These are phyloP conservation scores for Colletotrichum cuscutae DNA, from an alignment of 2,329 filamentous ascomycete species.

Conservation along the genomic window DNA sequence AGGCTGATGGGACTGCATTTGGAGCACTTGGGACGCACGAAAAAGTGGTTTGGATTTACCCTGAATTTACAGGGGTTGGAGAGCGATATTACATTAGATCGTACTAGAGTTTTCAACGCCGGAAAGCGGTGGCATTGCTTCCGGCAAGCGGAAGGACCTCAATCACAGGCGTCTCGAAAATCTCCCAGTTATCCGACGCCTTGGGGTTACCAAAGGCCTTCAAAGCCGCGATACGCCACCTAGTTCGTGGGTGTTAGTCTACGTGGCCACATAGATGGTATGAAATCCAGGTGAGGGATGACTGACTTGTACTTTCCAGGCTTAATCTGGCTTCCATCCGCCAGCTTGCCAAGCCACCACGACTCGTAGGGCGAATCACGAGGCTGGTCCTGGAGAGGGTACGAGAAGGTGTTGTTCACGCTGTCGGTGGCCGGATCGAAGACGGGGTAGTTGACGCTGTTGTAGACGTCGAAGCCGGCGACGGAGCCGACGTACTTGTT, in stretches of 20 bases:
- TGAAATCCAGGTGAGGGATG: not conserved
- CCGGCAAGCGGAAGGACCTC: slow-evolving; percentile 39
- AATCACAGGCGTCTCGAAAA: slow-evolving; percentile 48
- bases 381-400: slow-evolving; percentile 48
- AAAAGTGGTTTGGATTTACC: not conserved
- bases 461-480: slow-evolving; percentile 41
- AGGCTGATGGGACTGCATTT: not conserved
- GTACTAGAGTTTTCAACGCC: not conserved
- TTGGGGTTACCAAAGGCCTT: slow-evolving; percentile 52
- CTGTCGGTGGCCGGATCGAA: slow-evolving; percentile 48
- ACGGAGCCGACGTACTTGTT: slow-evolving; percentile 55
- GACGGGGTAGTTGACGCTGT: slow-evolving; percentile 22
- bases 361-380: slow-evolving; percentile 46
- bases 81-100: not conserved
- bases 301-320: slow-evolving; percentile 53
- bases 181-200: slow-evolving; percentile 53
- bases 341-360: slow-evolving; percentile 56
- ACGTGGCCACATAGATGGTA: not conserved
- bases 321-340: slow-evolving; percentile 52
- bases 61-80: not conserved
- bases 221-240: slow-evolving; percentile 52
- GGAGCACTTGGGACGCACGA: not conserved
- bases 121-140: not conserved
- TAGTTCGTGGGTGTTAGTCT: not conserved
- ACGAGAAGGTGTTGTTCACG: slow-evolving; percentile 50